These are phyloP conservation scores for Sporothrix sp. DNA, from an alignment of 2,329 filamentous ascomycete genomes.

Conservation along the genomic window DNA sequence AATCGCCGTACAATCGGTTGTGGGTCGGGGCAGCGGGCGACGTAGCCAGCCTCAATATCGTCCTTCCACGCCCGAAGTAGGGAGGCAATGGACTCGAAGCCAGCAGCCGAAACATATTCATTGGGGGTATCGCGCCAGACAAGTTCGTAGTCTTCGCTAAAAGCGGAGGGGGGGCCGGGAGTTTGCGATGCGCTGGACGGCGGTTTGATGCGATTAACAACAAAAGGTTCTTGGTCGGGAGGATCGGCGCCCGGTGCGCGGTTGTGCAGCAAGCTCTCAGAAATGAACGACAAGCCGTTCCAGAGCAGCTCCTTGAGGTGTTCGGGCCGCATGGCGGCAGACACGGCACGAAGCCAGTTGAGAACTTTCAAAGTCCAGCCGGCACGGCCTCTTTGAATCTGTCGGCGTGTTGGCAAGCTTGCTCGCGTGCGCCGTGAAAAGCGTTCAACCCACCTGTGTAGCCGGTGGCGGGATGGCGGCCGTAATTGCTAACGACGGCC, in stretches of 20 bases:
- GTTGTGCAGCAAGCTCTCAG: constrained; percentile 13
- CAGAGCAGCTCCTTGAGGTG: constrained; percentile 11
- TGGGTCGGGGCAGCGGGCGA: constrained; percentile 15
- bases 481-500: neutral
- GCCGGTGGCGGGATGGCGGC: neutral
- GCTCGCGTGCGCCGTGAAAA: neutral
- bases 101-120: constrained; percentile 19
- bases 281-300: constrained; percentile 17
- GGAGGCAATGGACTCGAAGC: constrained; percentile 15
- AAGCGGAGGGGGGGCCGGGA: neutral
- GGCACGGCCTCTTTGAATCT: neutral
- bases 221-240: neutral
- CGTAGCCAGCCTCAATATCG: constrained; percentile 16
- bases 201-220: constrained; percentile 15
- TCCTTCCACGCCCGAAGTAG: constrained; percentile 18
- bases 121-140: constrained; percentile 20
- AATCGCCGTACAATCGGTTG: constrained; percentile 10
- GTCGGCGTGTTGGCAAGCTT: neutral
- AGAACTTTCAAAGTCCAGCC: neutral
- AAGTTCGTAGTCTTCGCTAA: constrained; percentile 17
- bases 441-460: constrained; percentile 3
- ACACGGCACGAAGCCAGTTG: constrained; percentile 12
- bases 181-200: neutral
- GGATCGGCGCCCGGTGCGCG: neutral
- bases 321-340: constrained; percentile 17